Evolutionary conservation across 805 yeast genomes (phyloP), one percentile per base, ranked within the genome.

Genomic region (Candida boleticola): DNA sequence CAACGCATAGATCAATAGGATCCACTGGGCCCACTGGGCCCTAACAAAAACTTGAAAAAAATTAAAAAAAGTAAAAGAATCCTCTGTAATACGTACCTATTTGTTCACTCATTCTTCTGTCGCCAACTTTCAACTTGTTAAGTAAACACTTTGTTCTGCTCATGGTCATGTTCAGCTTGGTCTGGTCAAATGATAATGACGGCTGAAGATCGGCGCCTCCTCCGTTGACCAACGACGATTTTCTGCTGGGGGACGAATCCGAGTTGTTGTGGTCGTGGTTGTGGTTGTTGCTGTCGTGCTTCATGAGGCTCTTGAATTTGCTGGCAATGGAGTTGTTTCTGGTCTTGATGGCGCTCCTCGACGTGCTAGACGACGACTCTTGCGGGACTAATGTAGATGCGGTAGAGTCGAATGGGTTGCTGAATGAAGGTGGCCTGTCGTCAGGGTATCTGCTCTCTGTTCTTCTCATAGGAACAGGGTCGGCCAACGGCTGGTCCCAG

Each of bases 51-150:
- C n/a, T n/a, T n/a, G n/a, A n/a, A n/a, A n/a, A n/a, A n/a, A n/a
- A n/a, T n/a, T n/a, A n/a, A n/a, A n/a, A n/a, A n/a, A n/a, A n/a
- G n/a, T n/a, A n/a, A n/a, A n/a, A n/a, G n/a, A n/a, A n/a, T n/a
- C n/a, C n/a, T n/a, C n/a, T n/a, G n/a, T n/a, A n/a, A 63, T 64
- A 66, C 72, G 49, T 66, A 66, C 71, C 63, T 19, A 58, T 50
- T 37, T 52, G 59, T 40, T 58, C 65, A 36, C 64, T 60, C 43
- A 47, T 45, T 35, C 58, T 47, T 19, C 45, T 39, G 30, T 48
- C 53, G 4, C 36, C 47, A 26, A 39, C 21, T 20, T 43, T 44
- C 27, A 44, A 34, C 33, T 49, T 50, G 19, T 51, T 17, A 17
- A 53, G 20, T 13, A 45, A 47, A 36, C 45, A 49, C 31, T 48